Evolutionary conservation across 352 stramenopile species (phyloP).

Genomic region (Thraustotheca clavata): DNA sequence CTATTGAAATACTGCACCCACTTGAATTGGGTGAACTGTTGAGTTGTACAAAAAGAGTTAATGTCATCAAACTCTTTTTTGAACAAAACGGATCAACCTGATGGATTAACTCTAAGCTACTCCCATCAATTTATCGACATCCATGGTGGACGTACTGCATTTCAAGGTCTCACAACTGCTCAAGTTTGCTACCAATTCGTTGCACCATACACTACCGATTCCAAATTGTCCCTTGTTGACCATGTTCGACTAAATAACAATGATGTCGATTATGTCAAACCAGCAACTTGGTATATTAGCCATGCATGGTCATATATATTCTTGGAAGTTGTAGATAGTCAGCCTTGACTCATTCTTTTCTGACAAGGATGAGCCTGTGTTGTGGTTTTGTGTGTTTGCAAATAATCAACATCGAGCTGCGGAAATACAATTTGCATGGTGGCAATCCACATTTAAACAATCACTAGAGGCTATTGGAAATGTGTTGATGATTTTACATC

Average conservation of each 20-base stretch:
- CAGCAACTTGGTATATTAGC: constrained; percentile 13
- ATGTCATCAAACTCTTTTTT: no score
- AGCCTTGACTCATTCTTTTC: background rate
- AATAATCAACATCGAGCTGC: background rate
- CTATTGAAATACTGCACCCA: no score
- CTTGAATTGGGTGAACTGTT: no score
- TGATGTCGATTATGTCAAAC: background rate
- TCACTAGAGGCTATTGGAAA: background rate
- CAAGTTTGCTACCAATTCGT: constrained; percentile 2
- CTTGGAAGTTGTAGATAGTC: background rate
- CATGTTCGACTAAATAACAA: background rate
- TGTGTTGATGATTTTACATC: constrained; percentile 9
- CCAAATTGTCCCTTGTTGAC: constrained; percentile 1
- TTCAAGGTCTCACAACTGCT: background rate
- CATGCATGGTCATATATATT: constrained; percentile 18
- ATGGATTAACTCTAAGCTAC: background rate
- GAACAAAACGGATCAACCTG: no score
- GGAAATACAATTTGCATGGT: background rate
- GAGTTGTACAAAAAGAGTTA: no score
- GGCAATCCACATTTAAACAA: background rate
- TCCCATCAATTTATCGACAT: constrained; percentile 1
- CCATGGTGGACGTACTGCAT: background rate
- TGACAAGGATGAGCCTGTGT: background rate
- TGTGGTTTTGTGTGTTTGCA: constrained; percentile 18
- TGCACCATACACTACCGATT: background rate